These are phyloP conservation scores for Psilocybe cyanescens DNA, from an alignment of 768 basidiomycete genomes.

Conservation along the genomic window DNA sequence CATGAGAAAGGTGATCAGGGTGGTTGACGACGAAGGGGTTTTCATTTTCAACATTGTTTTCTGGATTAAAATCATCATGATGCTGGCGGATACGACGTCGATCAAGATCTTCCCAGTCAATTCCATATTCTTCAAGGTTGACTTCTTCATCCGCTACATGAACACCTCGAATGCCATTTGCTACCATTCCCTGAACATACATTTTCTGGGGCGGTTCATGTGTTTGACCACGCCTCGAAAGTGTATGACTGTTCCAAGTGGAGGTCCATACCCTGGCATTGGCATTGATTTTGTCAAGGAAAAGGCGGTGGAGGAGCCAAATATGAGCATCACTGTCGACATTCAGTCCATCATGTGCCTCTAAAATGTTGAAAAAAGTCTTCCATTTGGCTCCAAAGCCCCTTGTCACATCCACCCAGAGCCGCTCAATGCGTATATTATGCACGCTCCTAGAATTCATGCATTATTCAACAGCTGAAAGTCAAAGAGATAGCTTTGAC, in stretches of 20 bases:
- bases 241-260: constrained; percentile 14
- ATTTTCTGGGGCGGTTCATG: too few relatives aligned
- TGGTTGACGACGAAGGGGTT: too few relatives aligned
- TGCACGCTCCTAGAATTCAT: constrained; percentile 12
- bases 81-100: too few relatives aligned
- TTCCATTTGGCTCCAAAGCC: constrained; percentile 39
- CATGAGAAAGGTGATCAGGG: too few relatives aligned
- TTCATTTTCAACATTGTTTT: too few relatives aligned
- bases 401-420: constrained; percentile 44
- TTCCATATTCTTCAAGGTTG: too few relatives aligned
- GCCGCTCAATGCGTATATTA: constrained; percentile 40
- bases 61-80: too few relatives aligned
- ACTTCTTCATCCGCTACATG: too few relatives aligned
- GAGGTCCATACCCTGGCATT: constrained; percentile 1
- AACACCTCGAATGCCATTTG: too few relatives aligned
- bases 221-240: neutral
- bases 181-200: too few relatives aligned
- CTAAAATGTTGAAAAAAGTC: constrained; percentile 38
- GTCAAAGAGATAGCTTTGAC: neutral
- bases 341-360: constrained; percentile 34
- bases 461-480: constrained; percentile 20
- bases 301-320: constrained; percentile 39
- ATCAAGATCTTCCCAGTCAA: too few relatives aligned
- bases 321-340: constrained; percentile 28
- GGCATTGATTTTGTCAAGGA: constrained; percentile 6